Percentiles rank a stretch among this genome's conserved stretches.
These are phyloP conservation scores for Hymenoscyphus infarciens DNA, from an alignment of 2,329 filamentous ascomycete genomes.

Conservation along the genomic window DNA sequence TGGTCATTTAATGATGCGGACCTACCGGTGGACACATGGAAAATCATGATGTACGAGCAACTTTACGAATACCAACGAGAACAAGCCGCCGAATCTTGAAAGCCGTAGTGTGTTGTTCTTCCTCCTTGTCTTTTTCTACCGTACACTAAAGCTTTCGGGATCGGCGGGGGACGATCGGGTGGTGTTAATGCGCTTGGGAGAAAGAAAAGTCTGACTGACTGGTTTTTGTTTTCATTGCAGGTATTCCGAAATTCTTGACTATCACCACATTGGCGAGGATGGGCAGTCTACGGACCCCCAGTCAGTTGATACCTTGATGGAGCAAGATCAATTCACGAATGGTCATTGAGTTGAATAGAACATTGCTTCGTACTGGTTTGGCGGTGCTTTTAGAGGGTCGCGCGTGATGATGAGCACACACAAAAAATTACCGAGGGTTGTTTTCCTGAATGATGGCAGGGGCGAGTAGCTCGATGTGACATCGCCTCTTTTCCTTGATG, in stretches of 20 bases:
- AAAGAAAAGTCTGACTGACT: constrained; percentile 32
- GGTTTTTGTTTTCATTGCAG: constrained; percentile 45
- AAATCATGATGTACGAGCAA: constrained; percentile 93
- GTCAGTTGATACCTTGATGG: not conserved
- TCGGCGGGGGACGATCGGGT: constrained; percentile 2
- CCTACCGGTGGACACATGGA: constrained; percentile 98
- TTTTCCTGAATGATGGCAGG: not conserved
- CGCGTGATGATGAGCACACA: not conserved
- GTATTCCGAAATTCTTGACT: constrained; percentile 98
- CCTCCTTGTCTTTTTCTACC: constrained; percentile 10
- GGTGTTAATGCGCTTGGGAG: constrained; percentile 6
- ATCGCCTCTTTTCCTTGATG: not conserved
- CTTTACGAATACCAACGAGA: constrained; percentile 31
- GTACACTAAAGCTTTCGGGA: constrained; percentile 10
- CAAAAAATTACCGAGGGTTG: not conserved
- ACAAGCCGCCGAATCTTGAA: constrained; percentile 22
- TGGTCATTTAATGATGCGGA: constrained; percentile 99
- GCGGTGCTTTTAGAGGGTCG: not conserved
- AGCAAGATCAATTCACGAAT: constrained; percentile 5
- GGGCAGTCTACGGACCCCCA: constrained; percentile 5
- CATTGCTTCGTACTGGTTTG: not conserved
- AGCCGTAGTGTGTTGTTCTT: constrained; percentile 20
- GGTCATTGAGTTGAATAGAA: constrained; percentile 6
- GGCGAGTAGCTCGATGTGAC: not conserved
- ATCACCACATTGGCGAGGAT: constrained; percentile 70